Conservation (phyloP, 352 stramenopile species). For the Phytophthora pluvialis region DNA sequence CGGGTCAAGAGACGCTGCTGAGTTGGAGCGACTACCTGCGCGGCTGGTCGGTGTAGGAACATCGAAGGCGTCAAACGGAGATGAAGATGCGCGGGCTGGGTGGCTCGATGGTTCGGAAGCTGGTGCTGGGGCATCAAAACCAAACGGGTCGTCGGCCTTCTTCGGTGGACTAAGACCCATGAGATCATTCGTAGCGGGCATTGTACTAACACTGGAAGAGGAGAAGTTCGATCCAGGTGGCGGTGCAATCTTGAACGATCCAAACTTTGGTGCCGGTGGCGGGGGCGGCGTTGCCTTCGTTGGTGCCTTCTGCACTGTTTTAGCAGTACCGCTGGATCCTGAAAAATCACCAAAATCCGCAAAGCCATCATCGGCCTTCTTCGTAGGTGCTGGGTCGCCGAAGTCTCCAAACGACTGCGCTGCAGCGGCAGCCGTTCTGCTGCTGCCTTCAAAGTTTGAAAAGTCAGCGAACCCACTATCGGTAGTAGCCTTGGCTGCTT, state of each 20-base stretch:
- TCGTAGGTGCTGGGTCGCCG: slow-evolving; percentile 31
- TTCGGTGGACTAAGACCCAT: slow-evolving; percentile 68
- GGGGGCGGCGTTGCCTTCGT: slow-evolving; percentile 36
- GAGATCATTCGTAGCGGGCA: slow-evolving; percentile 57
- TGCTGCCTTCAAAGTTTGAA: slow-evolving; percentile 64
- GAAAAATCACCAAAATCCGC: slow-evolving; percentile 68
- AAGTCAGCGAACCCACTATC: slow-evolving; percentile 76
- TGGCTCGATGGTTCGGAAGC: slow-evolving; percentile 22
- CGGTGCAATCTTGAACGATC: slow-evolving; percentile 75
- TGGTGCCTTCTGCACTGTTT: slow-evolving; percentile 30
- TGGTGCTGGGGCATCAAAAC: slow-evolving; percentile 51
- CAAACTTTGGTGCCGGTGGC: slow-evolving; percentile 43
- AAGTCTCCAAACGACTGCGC: slow-evolving; percentile 54
- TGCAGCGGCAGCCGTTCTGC: slow-evolving; percentile 32
- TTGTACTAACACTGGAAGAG: slow-evolving; percentile 28
- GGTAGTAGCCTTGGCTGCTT: slow-evolving; percentile 31
- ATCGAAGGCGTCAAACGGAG: slow-evolving; percentile 51
- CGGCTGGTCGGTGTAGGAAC: slow-evolving; percentile 32
- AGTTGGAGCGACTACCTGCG: slow-evolving; percentile 22
- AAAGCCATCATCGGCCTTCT: slow-evolving; percentile 38
- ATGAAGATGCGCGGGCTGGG: slow-evolving; percentile 27
- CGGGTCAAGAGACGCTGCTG: slow-evolving; percentile 40
- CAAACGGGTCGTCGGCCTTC: slow-evolving; percentile 54
- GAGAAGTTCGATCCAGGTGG: slow-evolving; percentile 59
- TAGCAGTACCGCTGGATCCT: slow-evolving; percentile 26